Evolutionary conservation across 2,329 filamentous ascomycete species (phyloP), one percentile per base, ranked within the genome.

Genomic region (Bipolaris oryzae): DNA sequence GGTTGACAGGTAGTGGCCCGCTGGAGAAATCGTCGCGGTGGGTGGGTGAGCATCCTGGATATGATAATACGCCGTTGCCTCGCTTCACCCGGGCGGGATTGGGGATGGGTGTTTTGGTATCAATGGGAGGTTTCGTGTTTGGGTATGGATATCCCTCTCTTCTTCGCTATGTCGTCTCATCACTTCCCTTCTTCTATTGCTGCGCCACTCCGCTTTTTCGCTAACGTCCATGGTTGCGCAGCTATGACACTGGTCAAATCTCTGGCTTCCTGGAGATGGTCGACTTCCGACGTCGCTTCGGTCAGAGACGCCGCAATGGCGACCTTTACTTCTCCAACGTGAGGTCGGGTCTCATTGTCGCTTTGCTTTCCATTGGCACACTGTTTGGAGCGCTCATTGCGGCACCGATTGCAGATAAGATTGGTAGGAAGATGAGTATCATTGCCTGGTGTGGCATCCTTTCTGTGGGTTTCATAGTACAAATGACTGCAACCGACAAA

Each of bases 361-460:
- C 55, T 34, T 35, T 74, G 37, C 80, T 92, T 11, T 90, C 87
- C 0, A 87, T 87, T 31, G 89, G 89, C 25, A 91, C 89, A 7
- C 90, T 92, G 72, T 86, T 91, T 58, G 89, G 89, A 25, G 84
- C 89, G 2, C 79, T 92, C 3, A 71, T 76, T 23, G 76, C 74
- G 35, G 79, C 85, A 13, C 85, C 83, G 23, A 77, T 89, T 46
- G 84, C 86, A 31, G 87, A 89, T 57, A 74, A 73, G 7, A 76
- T 89, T 45, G 87, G 87, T 15, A 84, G 87, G 5, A 82, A 84
- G 37, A 74, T 81, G 21, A 84, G 84, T 37, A 89, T 90, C 62
- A 84, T 84, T 11, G 70, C 78, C 33, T 84, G 85, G 57, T 82
- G 84, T 50, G 76, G 86, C 50, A 84, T 87, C 73, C 85, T 87